phyloP scores from a whole-genome alignment of 208 protist species.

The Leishmania aethiopica region DNA sequence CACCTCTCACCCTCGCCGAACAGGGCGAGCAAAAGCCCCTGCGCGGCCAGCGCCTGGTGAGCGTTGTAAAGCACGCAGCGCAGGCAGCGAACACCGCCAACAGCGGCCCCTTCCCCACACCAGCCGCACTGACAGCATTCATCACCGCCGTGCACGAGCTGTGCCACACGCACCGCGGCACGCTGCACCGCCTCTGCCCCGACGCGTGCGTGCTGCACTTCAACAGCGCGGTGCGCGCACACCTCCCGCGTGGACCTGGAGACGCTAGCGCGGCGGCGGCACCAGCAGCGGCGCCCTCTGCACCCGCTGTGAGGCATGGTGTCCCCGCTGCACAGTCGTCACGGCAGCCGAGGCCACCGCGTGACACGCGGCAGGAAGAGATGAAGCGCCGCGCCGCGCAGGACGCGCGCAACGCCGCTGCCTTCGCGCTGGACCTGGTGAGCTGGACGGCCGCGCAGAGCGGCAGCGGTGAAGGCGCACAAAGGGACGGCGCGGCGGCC shows the following conservation, averaged over 20 bases:
- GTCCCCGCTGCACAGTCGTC: background rate
- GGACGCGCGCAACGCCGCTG: constrained; percentile 18
- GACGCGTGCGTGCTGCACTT: constrained; percentile 30
- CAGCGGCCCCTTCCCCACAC: constrained; percentile 20
- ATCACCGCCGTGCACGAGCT: constrained; percentile 14
- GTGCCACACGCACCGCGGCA: constrained; percentile 19
- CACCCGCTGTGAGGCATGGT: background rate
- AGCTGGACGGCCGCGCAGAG: background rate
- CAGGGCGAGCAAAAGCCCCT: background rate
- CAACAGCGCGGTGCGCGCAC: constrained; percentile 18
- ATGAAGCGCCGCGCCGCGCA: background rate
- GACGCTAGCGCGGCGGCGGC: background rate
- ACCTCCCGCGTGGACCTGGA: background rate
- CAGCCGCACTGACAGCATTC: constrained; percentile 18
- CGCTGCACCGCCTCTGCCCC: constrained; percentile 12
- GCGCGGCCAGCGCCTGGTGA: background rate
- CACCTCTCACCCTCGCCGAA: background rate
- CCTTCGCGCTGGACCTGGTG: constrained; percentile 25
- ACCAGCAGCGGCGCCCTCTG: background rate
- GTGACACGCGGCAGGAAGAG: background rate
- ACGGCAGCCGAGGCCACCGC: constrained; percentile 3
- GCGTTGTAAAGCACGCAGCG: constrained; percentile 1
- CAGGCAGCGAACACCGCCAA: constrained; percentile 14
- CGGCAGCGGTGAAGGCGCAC: background rate
- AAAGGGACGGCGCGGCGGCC: background rate